Percentiles rank a stretch among this genome's conserved stretches.
Conservation (phyloP, 1,284 basidiomycete genomes). For the Thecaphora thlaspeos region DNA sequence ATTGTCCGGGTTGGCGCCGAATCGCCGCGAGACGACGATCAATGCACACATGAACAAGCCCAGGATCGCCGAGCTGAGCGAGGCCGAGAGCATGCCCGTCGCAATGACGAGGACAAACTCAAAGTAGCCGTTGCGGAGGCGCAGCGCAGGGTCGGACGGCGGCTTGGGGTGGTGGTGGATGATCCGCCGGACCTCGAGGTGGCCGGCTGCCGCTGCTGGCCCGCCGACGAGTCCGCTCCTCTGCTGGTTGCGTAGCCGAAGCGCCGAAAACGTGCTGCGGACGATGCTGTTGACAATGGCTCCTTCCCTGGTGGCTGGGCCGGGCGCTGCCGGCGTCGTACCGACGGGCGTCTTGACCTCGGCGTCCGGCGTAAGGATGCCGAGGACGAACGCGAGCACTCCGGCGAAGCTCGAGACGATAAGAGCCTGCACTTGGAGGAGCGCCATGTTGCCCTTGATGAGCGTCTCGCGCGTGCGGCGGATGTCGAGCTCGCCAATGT, state of each 20-base stretch:
- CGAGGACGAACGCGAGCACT: conserved; percentile 73
- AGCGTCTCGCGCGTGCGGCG: conserved; percentile 68
- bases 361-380: conserved; percentile 52
- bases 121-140: conserved; percentile 59
- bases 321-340: neutral
- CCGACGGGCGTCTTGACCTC: conserved; percentile 9
- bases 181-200: conserved; percentile 32
- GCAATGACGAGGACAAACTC: conserved; percentile 79
- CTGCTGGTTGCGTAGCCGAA: neutral
- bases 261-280: neutral
- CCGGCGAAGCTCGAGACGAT: conserved; percentile 85
- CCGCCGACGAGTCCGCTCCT: conserved; percentile 10
- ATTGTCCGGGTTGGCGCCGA: conserved; percentile 85
- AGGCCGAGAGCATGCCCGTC: conserved; percentile 83
- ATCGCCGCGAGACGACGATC: conserved; percentile 74
- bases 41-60: conserved; percentile 90
- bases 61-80: conserved; percentile 73
- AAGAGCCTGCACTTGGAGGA: conserved; percentile 90
- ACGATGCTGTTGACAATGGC: conserved; percentile 1
- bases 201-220: neutral
- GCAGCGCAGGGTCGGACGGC: conserved; percentile 47
- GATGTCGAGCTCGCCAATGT: conserved; percentile 84
- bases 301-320: neutral
- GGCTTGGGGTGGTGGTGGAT: conserved; percentile 55
- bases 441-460: conserved; percentile 76